Evolutionary conservation across 345 rosid species (phyloP).

Genomic region (Populus tremula): DNA sequence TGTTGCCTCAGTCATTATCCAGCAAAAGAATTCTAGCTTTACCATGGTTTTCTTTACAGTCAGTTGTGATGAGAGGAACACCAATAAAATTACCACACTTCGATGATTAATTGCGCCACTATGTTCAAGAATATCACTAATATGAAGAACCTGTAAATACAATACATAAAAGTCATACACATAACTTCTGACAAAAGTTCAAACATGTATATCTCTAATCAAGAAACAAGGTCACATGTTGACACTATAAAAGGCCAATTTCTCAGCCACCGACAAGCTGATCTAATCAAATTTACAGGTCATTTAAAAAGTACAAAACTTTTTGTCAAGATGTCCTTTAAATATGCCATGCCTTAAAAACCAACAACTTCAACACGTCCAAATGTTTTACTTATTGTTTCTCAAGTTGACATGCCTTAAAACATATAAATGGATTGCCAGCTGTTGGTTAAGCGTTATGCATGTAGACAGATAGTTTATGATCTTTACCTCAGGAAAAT

Average conservation of each 20-base stretch:
- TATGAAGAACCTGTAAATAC: constrained; percentile 66
- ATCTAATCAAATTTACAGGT: not conserved
- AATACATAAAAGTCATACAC: not conserved
- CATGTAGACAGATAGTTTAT: not conserved
- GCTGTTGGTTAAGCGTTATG: not conserved
- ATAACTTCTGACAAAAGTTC: not conserved
- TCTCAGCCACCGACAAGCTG: too few species aligned
- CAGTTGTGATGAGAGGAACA: constrained; percentile 74
- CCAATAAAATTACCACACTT: constrained; percentile 71
- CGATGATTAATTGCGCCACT: constrained; percentile 60
- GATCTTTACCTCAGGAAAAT: constrained; percentile 76
- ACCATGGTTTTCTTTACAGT: constrained; percentile 64
- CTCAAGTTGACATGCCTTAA: not conserved
- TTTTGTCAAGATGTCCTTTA: not conserved
- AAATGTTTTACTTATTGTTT: not conserved
- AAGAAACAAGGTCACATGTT: not conserved
- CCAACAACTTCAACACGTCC: not conserved
- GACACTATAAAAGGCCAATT: too few species aligned
- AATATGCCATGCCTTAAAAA: not conserved
- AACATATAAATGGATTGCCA: not conserved
- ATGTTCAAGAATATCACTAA: constrained; percentile 85
- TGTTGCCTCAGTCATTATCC: not conserved
- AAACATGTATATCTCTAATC: not conserved
- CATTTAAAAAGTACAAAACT: not conserved
- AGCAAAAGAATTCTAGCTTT: constrained; percentile 17